Percentiles rank a stretch among this genome's conserved stretches.
Evolutionary conservation across 1,284 basidiomycete species (phyloP).

Genomic region (Ganoderma multipileum): DNA sequence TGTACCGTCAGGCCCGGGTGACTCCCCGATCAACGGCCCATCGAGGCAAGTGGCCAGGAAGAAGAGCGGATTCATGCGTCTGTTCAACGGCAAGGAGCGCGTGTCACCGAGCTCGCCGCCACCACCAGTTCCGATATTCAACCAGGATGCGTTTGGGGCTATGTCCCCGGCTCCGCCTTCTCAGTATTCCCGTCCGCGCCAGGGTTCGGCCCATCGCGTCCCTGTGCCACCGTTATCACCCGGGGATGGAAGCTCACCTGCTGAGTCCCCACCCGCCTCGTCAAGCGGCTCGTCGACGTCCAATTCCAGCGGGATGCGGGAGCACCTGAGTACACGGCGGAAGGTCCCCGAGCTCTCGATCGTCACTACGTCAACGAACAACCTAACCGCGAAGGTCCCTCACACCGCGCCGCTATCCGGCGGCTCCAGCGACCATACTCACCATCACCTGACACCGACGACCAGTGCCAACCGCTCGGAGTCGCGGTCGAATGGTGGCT

Average conservation of each 20-base stretch:
- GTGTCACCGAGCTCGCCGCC: conserved; percentile 41
- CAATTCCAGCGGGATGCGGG: conserved; percentile 3
- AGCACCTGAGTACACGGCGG: conserved; percentile 35
- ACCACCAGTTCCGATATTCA: conserved; percentile 62
- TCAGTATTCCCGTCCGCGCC: conserved; percentile 27
- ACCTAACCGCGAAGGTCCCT: conserved; percentile 21
- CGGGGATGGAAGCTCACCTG: conserved; percentile 20
- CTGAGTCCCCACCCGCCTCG: conserved; percentile 31
- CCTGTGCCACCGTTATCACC: conserved; percentile 50
- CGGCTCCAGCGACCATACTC: conserved; percentile 30
- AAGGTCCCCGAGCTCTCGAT: conserved; percentile 41
- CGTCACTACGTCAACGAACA: conserved; percentile 31
- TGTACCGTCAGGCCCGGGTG: conserved; percentile 41
- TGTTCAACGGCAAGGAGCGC: conserved; percentile 67
- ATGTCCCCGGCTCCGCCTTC: conserved; percentile 22
- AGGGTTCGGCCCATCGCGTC: conserved; percentile 44
- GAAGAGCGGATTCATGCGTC: conserved; percentile 82
- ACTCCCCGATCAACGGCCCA: conserved; percentile 55
- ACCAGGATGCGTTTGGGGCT: conserved; percentile 40
- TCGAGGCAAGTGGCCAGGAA: conserved; percentile 41
- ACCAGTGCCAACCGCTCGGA: conserved; percentile 24
- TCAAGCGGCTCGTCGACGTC: conserved; percentile 23
- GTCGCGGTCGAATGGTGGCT: conserved; percentile 13
- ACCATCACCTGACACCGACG: conserved; percentile 34
- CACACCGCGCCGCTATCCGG: conserved; percentile 30